Conservation (phyloP, 192 early-diverging fungal species). For the Coemansia sp. region DNA sequence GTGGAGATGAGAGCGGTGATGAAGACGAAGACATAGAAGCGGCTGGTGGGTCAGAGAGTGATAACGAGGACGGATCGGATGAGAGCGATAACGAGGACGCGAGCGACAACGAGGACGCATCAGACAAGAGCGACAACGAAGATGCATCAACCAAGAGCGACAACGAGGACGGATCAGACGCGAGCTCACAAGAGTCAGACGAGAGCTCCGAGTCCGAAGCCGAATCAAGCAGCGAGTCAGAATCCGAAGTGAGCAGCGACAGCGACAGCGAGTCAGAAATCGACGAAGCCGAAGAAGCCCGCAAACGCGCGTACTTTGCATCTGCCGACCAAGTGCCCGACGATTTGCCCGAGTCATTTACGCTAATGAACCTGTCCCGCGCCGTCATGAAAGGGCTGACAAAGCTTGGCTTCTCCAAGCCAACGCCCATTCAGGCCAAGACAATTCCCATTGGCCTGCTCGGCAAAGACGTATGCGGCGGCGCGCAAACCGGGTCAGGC, state of each 20-base stretch:
- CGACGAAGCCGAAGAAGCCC: slow-evolving; percentile 52
- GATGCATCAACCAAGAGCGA: slow-evolving; percentile 5
- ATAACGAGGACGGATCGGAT: slow-evolving; percentile 15
- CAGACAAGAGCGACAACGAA: slow-evolving; percentile 11
- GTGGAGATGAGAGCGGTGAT: not conserved
- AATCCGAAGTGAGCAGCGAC: slow-evolving; percentile 1
- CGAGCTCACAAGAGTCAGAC: slow-evolving; percentile 18
- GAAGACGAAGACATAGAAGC: not conserved
- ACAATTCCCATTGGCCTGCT: slow-evolving; percentile 93
- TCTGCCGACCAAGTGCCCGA: slow-evolving; percentile 42
- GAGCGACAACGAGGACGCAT: slow-evolving; percentile 1
- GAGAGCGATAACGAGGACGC: slow-evolving; percentile 3
- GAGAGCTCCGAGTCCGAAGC: slow-evolving; percentile 2
- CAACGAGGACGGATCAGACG: slow-evolving; percentile 3
- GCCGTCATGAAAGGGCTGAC: slow-evolving; percentile 92
- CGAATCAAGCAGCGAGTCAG: slow-evolving; percentile 7
- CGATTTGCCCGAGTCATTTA: slow-evolving; percentile 76
- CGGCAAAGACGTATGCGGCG: slow-evolving; percentile 97
- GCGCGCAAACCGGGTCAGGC: slow-evolving; percentile 97
- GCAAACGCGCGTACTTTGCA: slow-evolving; percentile 55
- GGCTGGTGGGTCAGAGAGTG: not conserved
- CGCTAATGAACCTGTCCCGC: slow-evolving; percentile 88
- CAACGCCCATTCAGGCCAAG: slow-evolving; percentile 89
- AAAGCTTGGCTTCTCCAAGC: slow-evolving; percentile 85
- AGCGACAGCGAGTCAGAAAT: slow-evolving; percentile 52